phyloP scores from a whole-genome alignment of 129 eudicot genomes.

The Centrapalus pauciflorus region DNA sequence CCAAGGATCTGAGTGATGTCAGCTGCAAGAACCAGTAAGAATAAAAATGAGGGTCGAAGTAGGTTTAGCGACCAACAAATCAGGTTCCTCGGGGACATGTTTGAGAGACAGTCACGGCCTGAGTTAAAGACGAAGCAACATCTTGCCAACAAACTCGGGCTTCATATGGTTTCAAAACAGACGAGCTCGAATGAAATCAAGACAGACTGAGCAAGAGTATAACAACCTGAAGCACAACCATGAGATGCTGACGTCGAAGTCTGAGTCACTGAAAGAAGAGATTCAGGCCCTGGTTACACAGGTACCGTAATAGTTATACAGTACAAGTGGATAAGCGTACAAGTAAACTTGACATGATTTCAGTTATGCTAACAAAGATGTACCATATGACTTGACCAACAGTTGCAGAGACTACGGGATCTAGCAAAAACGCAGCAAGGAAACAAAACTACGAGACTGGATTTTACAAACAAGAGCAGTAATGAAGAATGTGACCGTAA shows the following conservation, averaged over 20 bases:
- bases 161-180: constrained; percentile 78
- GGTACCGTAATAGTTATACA: constrained; percentile 18
- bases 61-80: constrained; percentile 58
- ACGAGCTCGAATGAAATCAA: constrained; percentile 53
- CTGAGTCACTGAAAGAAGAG: constrained; percentile 43
- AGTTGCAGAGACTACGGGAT: constrained; percentile 30
- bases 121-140: constrained; percentile 58
- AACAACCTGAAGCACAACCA: constrained; percentile 33
- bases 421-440: constrained; percentile 14
- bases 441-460: neutral
- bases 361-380: neutral
- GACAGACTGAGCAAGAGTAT: constrained; percentile 47
- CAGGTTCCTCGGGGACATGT: constrained; percentile 47
- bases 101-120: constrained; percentile 49
- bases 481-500: constrained; percentile 22
- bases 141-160: constrained; percentile 49
- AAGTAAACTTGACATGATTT: too few relatives aligned
- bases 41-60: constrained; percentile 31
- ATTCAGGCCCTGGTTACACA: constrained; percentile 44
- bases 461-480: constrained; percentile 8
- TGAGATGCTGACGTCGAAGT: constrained; percentile 35
- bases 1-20: too few relatives aligned
- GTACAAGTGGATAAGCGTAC: too few relatives aligned
- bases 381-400: too few relatives aligned
- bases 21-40: constrained; percentile 13